Base-by-base conservation (phyloP, 345 rosid species). In the Mallotus nudiflorus region DNA sequence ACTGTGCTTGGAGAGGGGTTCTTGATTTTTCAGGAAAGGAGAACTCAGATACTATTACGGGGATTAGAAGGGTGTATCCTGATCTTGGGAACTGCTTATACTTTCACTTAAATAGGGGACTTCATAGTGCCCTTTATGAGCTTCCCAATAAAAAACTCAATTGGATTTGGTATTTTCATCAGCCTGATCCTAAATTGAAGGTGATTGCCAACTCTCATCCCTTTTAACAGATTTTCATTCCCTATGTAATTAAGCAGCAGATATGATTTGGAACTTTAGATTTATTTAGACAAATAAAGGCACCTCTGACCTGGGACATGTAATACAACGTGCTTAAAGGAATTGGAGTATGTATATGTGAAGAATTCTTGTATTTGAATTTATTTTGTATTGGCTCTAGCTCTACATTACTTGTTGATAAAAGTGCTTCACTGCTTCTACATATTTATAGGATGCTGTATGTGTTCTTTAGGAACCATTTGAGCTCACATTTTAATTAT, bases 1-100 rank as follows among this genome's bases (percentile, higher is more conserved):
- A 86, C 24, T 89, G 91, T 72, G 94, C 96, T 19, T 89, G 93
- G 97, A 81, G 92, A 82, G 92, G 98, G 49, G 80, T 91, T 73
- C 85, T 85, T 35, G 85, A 93, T 72, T 91, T 86, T 72, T 78
- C 89, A 8, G 85, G 73, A 45, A 62, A 61, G 48, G 93, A 86
- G 79, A 70, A 78, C 69, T 83, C 85, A 3, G 89, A 86, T 62
- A 78, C 71, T 22, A 77, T 85, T 15, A 0, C 59, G 3, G 87
- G 81, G 9, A 83, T 91, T 31, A 70, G 81, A 68, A 82, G 57
- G 62, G 76, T 71, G 66, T 89, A 87, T 74, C 90, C 92, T 13
- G 86, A 86, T 29, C 85, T 89, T 54, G 97, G 93, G 27, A 88
- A 77, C 45, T 89, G 96, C 72, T 69, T 88, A 76, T 91, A 89